A percentile compares a stretch with the other conserved stretches of the same genome.
Conservation (phyloP, 306 rosid species). For the Castanopsis chinensis region DNA sequence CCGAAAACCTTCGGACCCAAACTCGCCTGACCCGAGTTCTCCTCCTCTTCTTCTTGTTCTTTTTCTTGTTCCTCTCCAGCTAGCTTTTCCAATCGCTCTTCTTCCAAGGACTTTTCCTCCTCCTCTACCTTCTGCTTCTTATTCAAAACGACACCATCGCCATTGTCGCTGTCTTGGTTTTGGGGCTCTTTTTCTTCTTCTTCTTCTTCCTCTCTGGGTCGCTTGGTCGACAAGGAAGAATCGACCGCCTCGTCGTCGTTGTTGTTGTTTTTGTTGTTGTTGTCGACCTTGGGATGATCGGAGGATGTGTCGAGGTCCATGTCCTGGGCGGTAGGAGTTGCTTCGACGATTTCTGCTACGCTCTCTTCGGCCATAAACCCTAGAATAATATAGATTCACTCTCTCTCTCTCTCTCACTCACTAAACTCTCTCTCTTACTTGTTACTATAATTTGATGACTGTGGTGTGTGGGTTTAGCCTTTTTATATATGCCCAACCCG, state of each 20-base stretch:
- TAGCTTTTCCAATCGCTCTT: constrained; percentile 44
- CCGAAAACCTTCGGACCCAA: constrained; percentile 50
- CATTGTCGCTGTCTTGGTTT: background rate
- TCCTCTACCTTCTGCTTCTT: constrained; percentile 41
- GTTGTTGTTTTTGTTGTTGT: no score
- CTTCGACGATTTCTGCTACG: constrained; percentile 16
- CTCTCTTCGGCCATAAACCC: constrained; percentile 24
- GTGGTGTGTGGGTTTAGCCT: no score
- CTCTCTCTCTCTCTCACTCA: no score
- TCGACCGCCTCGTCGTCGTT: background rate
- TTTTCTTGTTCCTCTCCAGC: constrained; percentile 14
- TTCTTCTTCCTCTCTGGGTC: constrained; percentile 32
- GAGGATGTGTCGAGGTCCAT: constrained; percentile 33
- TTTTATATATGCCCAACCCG: no score
- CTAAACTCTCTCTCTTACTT: no score
- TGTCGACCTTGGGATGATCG: no score
- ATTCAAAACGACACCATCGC: constrained; percentile 14
- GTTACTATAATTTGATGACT: no score
- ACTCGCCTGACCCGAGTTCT: constrained; percentile 27
- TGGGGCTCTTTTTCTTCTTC: constrained; percentile 17
- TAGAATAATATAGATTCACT: no score
- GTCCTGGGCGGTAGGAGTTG: constrained; percentile 17
- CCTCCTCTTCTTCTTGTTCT: constrained; percentile 9
- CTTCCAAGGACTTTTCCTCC: constrained; percentile 46
- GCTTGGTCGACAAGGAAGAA: constrained; percentile 18